Evolutionary conservation across 495 filamentous ascomycete genomes (phyloP), one percentile per base, ranked within the genome.

Genomic region (Trichodelitschia bisporula): DNA sequence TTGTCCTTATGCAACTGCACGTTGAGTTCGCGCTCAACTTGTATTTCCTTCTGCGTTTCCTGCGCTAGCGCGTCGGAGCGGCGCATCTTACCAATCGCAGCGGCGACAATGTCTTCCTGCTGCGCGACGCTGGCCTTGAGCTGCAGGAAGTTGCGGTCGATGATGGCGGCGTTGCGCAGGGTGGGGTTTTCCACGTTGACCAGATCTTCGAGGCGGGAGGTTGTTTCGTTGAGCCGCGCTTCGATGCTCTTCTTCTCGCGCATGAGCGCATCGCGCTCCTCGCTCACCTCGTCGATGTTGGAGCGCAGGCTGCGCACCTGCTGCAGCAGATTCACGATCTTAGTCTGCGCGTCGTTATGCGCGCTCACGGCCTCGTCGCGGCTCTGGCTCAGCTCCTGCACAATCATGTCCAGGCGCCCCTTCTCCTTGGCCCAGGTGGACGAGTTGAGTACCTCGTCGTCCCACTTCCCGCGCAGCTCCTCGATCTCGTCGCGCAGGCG

Each of bases 381-480:
- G 14, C 82, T 91, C 16, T 74, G 69, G 2, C 75, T 73, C 13
- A 95, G 62, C 45, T 93, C 86, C 34, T 89, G 72, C 28, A 97
- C 61, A 10, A 79, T 89, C 25, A 80, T 69, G 41, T 95, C 89
- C 34, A 97, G 60, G 4, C 86, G 69, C 3, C 77, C 59, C 54
- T 97, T 97, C 56, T 97, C 86, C 56, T 97, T 97, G 19, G 82
- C 80, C 86, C 86, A 97, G 1, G 86, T 86, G 0, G 80, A 89
- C 50, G 76, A 84, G 46, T 97, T 97, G 42, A 97, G 69, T 13
- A 95, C 82, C 51, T 97, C 86, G 42, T 97, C 77, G 45, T 97
- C 89, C 89, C 89, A 97, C 48, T 93, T 95, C 36, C 72, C 79
- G 29, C 86, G 72, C 14, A 95, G 69, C 38, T 90, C 79, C 39